Base-by-base conservation (phyloP, 805 yeast genomes). In the Gaillardinia entomophila region DNA sequence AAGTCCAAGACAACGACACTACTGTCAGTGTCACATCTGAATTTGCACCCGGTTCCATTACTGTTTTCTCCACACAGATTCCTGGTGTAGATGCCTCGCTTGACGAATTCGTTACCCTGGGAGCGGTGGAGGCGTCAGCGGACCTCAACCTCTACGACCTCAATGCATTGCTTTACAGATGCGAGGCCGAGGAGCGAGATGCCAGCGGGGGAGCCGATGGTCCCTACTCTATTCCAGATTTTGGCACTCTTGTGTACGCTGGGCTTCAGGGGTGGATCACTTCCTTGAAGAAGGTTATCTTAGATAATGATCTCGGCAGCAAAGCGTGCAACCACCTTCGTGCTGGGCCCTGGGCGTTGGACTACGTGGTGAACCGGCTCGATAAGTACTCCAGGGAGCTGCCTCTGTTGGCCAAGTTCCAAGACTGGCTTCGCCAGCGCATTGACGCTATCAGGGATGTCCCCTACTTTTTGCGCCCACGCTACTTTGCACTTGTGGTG, bases 201-300 rank as follows among this genome's bases (percentile, higher is more conserved):
- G 73, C 77, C 10, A 76, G 89, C 43, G 71, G 59, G 15, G 95
- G 95, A 4, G 46, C 55, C 6, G 79, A 72, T 28, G 96, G 96
- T 7, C 74, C 74, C 0, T 90, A 92, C 57, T 54, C 60, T 30
- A 68, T 90, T 29, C 97, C 97, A 1, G 66, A 71, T 19, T 63
- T 71, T 54, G 97, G 97, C 0, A 63, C 65, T 12, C 62, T 89
- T 28, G 82, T 78, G 0, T 90, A 86, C 56, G 89, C 96, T 26
- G 98, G 98, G 8, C 62, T 92, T 15, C 94, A 87, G 55, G 97
- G 98, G 1, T 90, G 96, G 95, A 74, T 79, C 28, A 67, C 86
- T 0, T 80, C 78, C 1, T 57, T 90, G 42, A 70, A 75, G 35
- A 53, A 64, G 18, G 72, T 87, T 2, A 79, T 88, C 16, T 65